A percentile compares a stretch with the other conserved stretches of the same genome.
Evolutionary conservation across 108 stramenopile genomes (phyloP).

Genomic region (Schizochytrium sp.): DNA sequence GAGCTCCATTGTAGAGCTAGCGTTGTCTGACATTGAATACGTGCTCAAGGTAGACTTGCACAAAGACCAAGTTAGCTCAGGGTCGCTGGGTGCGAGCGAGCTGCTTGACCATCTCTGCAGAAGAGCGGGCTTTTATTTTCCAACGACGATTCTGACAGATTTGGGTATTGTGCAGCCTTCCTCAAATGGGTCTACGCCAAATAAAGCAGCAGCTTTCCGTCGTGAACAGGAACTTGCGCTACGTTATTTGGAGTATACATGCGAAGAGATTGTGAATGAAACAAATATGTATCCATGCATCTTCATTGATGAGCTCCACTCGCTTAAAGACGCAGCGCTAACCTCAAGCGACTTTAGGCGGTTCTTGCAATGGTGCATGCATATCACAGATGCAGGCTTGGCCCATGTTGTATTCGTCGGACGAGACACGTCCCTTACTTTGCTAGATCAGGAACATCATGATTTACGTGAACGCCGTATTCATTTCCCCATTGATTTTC

Average conservation of each 20-base stretch:
- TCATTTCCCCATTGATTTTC: constrained; percentile 50
- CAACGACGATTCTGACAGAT: constrained; percentile 45
- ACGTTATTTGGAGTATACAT: constrained; percentile 28
- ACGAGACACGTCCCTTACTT: neutral
- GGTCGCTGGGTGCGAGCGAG: constrained; percentile 48
- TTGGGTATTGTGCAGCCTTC: constrained; percentile 39
- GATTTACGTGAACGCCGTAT: constrained; percentile 26
- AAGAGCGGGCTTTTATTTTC: constrained; percentile 9
- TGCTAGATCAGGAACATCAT: constrained; percentile 49
- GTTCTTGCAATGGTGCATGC: constrained; percentile 48
- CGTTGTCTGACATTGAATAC: constrained; percentile 31
- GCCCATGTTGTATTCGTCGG: constrained; percentile 32
- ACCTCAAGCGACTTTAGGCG: constrained; percentile 56
- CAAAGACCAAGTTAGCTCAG: constrained; percentile 57
- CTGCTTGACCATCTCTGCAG: constrained; percentile 43
- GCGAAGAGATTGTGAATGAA: constrained; percentile 26
- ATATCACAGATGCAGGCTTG: constrained; percentile 21
- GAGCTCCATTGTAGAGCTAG: neutral
- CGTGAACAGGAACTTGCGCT: constrained; percentile 49
- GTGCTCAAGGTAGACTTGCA: constrained; percentile 59
- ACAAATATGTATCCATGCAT: constrained; percentile 40
- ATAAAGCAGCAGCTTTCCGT: neutral
- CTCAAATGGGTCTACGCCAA: neutral
- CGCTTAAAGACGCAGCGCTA: constrained; percentile 53
- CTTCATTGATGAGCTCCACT: constrained; percentile 58